These are phyloP conservation scores for Colletotrichum sp. DNA, from an alignment of 2,329 filamentous ascomycete species.

Conservation along the genomic window DNA sequence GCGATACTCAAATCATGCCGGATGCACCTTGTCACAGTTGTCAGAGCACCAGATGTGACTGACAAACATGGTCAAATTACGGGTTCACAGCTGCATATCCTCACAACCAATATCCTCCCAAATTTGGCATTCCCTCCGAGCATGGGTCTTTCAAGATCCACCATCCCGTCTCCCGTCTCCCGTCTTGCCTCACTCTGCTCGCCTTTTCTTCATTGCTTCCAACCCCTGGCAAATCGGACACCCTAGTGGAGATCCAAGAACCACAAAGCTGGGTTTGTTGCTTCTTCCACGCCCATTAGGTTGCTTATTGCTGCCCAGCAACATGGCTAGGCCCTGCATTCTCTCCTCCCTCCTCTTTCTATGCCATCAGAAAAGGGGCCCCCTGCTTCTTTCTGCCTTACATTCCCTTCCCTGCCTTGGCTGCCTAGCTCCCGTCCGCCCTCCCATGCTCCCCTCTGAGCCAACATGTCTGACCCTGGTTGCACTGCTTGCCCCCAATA, in stretches of 20 bases:
- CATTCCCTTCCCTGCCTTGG: not conserved
- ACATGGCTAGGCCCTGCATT: not conserved
- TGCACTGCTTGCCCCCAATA: conserved; percentile 4
- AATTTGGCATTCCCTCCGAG: not conserved
- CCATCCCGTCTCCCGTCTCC: not conserved
- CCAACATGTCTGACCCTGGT: conserved; percentile 8
- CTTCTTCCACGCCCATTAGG: conserved; percentile 3
- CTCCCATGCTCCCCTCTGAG: not conserved
- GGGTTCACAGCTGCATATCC: not conserved
- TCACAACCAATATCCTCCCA: not conserved
- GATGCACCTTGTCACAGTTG: not conserved
- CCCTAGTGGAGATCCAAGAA: conserved; percentile 3
- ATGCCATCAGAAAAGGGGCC: not conserved
- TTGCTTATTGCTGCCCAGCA: conserved; percentile 9
- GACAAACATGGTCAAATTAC: not conserved
- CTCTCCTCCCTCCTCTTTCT: conserved; percentile 1
- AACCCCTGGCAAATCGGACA: not conserved
- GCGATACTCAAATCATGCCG: not conserved
- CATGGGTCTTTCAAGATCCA: not conserved
- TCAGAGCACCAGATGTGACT: not conserved
- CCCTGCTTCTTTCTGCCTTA: not conserved
- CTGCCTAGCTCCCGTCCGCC: not conserved
- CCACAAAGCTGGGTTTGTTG: conserved; percentile 17
- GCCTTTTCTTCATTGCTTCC: conserved; percentile 6
- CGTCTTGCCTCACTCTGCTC: not conserved